phyloP scores from a whole-genome alignment of 2,329 filamentous ascomycete species.

The Aspergillus costaricaensis region DNA sequence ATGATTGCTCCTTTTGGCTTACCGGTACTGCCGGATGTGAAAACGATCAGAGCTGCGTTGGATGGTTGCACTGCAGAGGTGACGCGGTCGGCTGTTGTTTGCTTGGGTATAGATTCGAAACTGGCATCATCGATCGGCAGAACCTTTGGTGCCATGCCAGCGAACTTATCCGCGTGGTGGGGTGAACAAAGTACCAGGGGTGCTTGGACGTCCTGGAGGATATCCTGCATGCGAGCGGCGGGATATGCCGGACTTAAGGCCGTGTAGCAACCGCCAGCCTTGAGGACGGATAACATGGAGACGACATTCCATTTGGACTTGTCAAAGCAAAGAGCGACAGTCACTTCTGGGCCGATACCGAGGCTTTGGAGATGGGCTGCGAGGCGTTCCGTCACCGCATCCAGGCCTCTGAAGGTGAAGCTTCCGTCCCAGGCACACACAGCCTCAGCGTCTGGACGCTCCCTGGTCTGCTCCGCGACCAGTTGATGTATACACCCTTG shows the following conservation, averaged over 20 bases:
- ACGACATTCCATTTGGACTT: conserved; percentile 32
- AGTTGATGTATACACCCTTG: background rate
- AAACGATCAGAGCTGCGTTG: conserved; percentile 12
- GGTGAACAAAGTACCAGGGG: conserved; percentile 4
- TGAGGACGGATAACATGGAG: conserved; percentile 26
- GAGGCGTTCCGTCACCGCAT: conserved; percentile 17
- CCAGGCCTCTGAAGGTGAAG: conserved; percentile 20
- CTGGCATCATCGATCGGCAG: background rate
- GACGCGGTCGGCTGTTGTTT: background rate
- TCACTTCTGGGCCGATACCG: conserved; percentile 31
- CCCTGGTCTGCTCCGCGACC: background rate
- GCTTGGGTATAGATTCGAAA: background rate
- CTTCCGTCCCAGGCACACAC: conserved; percentile 19
- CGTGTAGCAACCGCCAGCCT: conserved; percentile 29
- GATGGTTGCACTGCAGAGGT: background rate
- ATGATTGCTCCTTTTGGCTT: conserved; percentile 11
- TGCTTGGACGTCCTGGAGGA: conserved; percentile 11
- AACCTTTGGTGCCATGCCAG: background rate
- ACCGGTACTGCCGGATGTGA: conserved; percentile 12
- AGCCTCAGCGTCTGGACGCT: background rate
- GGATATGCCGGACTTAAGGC: conserved; percentile 16
- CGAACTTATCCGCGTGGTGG: background rate
- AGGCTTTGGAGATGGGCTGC: conserved; percentile 29
- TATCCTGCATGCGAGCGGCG: conserved; percentile 6
- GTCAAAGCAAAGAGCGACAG: conserved; percentile 28